Percentiles rank a stretch among this genome's conserved stretches.
Evolutionary conservation across 176 grass and related monocot genomes (phyloP).

Genomic region (Carex scoparia): DNA sequence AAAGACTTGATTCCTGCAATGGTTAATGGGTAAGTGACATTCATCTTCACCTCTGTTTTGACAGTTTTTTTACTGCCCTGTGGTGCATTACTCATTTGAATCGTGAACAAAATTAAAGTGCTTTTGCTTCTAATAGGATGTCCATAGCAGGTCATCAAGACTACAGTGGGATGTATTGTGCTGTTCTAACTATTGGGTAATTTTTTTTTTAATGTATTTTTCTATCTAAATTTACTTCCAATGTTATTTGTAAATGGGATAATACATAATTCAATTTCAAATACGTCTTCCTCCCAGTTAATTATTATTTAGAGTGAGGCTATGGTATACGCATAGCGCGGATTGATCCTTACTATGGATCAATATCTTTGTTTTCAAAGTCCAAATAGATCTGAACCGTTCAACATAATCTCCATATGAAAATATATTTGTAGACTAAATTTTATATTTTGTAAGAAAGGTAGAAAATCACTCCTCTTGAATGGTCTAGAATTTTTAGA

Average conservation of each 20-base stretch:
- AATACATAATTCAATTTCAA: background rate
- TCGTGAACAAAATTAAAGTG: background rate
- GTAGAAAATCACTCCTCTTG: too few relatives aligned
- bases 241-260: background rate
- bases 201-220: background rate
- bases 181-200: constrained; percentile 72
- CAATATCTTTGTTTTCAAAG: too few relatives aligned
- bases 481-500: too few relatives aligned
- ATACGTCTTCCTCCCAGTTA: background rate
- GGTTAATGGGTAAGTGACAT: constrained; percentile 67
- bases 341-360: too few relatives aligned
- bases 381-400: too few relatives aligned
- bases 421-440: too few relatives aligned
- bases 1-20: constrained; percentile 85
- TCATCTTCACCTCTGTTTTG: constrained; percentile 1
- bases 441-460: too few relatives aligned
- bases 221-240: constrained; percentile 6
- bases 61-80: background rate
- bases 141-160: constrained; percentile 75
- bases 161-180: constrained; percentile 93
- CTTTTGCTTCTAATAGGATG: constrained; percentile 31
- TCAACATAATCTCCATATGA: too few relatives aligned
- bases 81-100: background rate
- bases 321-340: too few relatives aligned
- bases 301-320: too few relatives aligned